Evolutionary conservation across 441 rosid species (phyloP).

Genomic region (Adansonia rubrostipa): DNA sequence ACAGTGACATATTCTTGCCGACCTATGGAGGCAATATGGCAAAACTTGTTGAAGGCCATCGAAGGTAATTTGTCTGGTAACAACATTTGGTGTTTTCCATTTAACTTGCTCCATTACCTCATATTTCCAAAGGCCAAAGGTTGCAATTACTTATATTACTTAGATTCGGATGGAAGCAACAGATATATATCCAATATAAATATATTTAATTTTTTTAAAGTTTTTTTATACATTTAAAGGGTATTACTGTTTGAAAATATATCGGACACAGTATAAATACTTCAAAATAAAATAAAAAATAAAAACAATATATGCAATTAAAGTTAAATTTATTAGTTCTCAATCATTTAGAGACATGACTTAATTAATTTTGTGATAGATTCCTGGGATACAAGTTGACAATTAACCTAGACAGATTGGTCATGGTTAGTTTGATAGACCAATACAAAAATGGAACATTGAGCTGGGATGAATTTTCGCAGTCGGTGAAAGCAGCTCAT

Average conservation of each 20-base stretch:
- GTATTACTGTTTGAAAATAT: not conserved
- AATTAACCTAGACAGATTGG: slow-evolving; percentile 52
- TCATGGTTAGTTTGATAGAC: slow-evolving; percentile 57
- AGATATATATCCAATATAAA: too few relatives aligned
- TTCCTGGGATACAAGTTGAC: slow-evolving; percentile 76
- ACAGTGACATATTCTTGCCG: slow-evolving; percentile 72
- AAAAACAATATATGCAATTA: too few relatives aligned
- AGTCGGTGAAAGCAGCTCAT: slow-evolving; percentile 56
- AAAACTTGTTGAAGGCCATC: slow-evolving; percentile 74
- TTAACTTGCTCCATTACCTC: too few relatives aligned
- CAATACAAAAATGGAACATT: slow-evolving; percentile 51
- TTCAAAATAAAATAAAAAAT: too few relatives aligned
- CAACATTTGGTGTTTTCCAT: not conserved
- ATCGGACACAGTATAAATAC: not conserved
- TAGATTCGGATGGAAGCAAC: too few relatives aligned
- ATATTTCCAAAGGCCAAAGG: too few relatives aligned
- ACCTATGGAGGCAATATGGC: slow-evolving; percentile 81
- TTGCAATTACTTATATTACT: too few relatives aligned
- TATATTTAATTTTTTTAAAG: too few relatives aligned
- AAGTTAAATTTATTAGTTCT: too few relatives aligned
- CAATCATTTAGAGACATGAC: not conserved
- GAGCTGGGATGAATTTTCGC: slow-evolving; percentile 62
- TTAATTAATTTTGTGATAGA: slow-evolving; percentile 33
- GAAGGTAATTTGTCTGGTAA: slow-evolving; percentile 47
- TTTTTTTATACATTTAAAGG: too few relatives aligned